These are phyloP conservation scores for Comarum palustre DNA, from an alignment of 306 rosid genomes.

Conservation along the genomic window DNA sequence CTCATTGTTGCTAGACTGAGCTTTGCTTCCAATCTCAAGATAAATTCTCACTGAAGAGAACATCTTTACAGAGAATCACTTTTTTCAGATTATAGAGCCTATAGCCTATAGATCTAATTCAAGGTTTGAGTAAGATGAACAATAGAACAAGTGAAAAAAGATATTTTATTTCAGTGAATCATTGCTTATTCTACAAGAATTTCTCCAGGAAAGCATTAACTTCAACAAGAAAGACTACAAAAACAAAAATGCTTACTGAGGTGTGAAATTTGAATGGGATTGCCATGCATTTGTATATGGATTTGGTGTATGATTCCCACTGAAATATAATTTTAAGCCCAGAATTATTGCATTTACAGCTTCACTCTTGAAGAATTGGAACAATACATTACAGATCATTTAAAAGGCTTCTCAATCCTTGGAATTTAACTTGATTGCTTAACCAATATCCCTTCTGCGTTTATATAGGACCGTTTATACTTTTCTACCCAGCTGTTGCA, in stretches of 20 bases:
- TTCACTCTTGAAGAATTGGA: neutral
- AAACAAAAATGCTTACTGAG: neutral
- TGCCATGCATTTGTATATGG: neutral
- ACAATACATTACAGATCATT: neutral
- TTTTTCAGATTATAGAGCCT: too few species aligned
- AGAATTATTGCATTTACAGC: neutral
- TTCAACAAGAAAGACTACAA: neutral
- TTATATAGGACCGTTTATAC: neutral
- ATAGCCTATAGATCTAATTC: too few species aligned
- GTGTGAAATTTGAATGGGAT: neutral
- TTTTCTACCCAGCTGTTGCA: neutral
- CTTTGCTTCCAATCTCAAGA: too few species aligned
- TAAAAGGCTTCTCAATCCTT: neutral
- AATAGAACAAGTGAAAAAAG: too few species aligned
- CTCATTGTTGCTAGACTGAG: too few species aligned
- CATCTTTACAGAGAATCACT: too few species aligned
- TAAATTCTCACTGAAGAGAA: too few species aligned
- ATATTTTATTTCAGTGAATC: too few species aligned
- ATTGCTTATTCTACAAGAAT: too few species aligned
- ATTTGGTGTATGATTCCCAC: neutral
- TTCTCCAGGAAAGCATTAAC: too few species aligned
- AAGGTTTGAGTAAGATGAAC: too few species aligned
- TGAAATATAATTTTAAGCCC: neutral
- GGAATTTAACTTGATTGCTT: neutral
- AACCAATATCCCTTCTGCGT: neutral